phyloP scores from a whole-genome alignment of 768 basidiomycete species.

The Boletus sensibilis region DNA sequence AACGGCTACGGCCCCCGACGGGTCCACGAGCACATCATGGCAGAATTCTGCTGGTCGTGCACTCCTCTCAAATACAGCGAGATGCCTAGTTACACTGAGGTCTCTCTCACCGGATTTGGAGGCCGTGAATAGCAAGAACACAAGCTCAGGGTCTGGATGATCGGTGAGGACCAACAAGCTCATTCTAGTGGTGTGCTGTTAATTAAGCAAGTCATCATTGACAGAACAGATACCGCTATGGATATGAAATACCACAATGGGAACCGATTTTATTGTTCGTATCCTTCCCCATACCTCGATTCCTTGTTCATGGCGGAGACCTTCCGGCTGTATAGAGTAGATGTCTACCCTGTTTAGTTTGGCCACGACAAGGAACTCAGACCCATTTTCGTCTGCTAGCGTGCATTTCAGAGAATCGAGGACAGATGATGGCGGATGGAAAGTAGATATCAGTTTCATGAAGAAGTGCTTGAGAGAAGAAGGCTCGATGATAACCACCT shows the following conservation, averaged over 20 bases:
- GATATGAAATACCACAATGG: conserved; percentile 45
- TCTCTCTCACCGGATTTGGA: conserved; percentile 30
- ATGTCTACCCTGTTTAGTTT: conserved; percentile 68
- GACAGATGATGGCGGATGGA: conserved; percentile 75
- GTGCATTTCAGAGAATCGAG: conserved; percentile 65
- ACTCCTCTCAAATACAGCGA: conserved; percentile 55
- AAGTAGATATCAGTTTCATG: conserved; percentile 68
- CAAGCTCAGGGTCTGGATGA: conserved; percentile 72
- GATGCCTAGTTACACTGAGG: conserved; percentile 42
- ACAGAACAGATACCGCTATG: neutral
- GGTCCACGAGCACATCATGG: conserved; percentile 65
- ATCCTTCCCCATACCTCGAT: conserved; percentile 72
- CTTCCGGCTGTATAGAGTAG: conserved; percentile 60
- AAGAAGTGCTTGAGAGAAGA: neutral
- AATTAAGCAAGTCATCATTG: conserved; percentile 6
- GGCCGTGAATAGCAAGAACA: conserved; percentile 56
- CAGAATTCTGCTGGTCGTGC: conserved; percentile 70
- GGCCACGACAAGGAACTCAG: conserved; percentile 67
- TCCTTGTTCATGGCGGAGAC: conserved; percentile 57
- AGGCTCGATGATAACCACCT: too few relatives aligned
- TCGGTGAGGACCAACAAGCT: conserved; percentile 66
- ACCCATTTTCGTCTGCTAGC: conserved; percentile 46
- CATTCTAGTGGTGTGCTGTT: conserved; percentile 36
- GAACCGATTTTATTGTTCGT: conserved; percentile 52
- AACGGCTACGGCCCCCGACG: conserved; percentile 57